Conservation (phyloP, 129 eudicot species). For the Flaveria robusta region DNA sequence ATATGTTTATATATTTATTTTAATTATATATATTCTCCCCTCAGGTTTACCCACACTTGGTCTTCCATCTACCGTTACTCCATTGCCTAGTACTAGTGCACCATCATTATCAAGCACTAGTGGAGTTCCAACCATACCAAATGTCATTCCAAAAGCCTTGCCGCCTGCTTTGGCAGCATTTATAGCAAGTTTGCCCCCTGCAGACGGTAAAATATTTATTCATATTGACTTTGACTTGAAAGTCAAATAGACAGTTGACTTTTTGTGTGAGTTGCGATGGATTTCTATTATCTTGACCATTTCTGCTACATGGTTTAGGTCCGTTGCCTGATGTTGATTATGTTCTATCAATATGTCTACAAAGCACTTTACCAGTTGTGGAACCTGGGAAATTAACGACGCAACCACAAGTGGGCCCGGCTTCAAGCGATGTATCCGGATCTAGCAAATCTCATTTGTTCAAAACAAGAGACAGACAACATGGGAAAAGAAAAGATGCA, state of each 20-base stretch:
- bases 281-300: background rate
- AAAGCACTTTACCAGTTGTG: constrained; percentile 59
- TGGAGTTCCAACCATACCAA: constrained; percentile 44
- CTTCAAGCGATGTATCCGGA: constrained; percentile 75
- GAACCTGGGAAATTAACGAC: constrained; percentile 43
- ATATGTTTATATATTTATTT: background rate
- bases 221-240: constrained; percentile 18
- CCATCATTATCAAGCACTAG: constrained; percentile 37
- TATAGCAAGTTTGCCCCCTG: constrained; percentile 67
- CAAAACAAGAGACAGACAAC: constrained; percentile 66
- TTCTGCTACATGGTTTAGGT: constrained; percentile 48
- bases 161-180: constrained; percentile 78
- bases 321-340: constrained; percentile 91
- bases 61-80: constrained; percentile 39
- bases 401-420: constrained; percentile 50
- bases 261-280: constrained; percentile 1
- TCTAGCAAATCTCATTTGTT: constrained; percentile 51
- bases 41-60: constrained; percentile 54
- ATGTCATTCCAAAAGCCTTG: constrained; percentile 52
- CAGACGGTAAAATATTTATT: constrained; percentile 57
- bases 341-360: constrained; percentile 79
- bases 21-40: constrained; percentile 6
- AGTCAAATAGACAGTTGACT: constrained; percentile 6
- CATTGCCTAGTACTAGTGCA: constrained; percentile 39
- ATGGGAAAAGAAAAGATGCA: constrained; percentile 65